A percentile compares a stretch with the other conserved stretches of the same genome.
Evolutionary conservation across 768 basidiomycete species (phyloP).

Genomic region (Rhodosporidiobolus odoratus): DNA sequence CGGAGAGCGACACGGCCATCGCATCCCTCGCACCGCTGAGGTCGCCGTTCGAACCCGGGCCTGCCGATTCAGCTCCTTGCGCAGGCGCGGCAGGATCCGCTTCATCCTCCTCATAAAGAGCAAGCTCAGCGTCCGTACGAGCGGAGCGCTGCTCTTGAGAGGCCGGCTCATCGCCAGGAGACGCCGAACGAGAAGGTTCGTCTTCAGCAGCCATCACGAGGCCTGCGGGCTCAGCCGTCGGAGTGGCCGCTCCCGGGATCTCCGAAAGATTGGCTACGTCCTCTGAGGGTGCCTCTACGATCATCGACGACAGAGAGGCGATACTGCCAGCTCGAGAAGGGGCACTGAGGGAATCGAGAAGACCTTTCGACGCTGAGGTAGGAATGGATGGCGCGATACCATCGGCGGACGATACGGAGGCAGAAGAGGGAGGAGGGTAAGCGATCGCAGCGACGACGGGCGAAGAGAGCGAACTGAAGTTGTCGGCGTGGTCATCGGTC

Average conservation of each 20-base stretch:
- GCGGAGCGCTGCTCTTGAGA: constrained; percentile 6
- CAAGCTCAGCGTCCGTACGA: constrained; percentile 8
- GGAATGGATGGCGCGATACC: not conserved
- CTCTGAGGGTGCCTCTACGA: constrained; percentile 21
- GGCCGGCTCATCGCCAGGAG: not conserved
- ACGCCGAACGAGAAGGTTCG: not conserved
- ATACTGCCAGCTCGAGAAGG: constrained; percentile 12
- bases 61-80: constrained; percentile 4
- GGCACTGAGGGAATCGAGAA: not conserved
- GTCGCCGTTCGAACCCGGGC: not conserved
- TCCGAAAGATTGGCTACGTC: constrained; percentile 19
- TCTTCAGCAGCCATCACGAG: not conserved
- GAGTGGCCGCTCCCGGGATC: not conserved
- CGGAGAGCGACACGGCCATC: too few species aligned
- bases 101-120: constrained; percentile 13
- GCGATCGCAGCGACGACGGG: not conserved
- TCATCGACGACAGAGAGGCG: constrained; percentile 25
- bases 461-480: not conserved
- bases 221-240: not conserved
- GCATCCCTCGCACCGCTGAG: not conserved
- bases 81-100: constrained; percentile 16
- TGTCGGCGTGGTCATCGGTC: too few species aligned
- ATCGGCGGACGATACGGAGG: constrained; percentile 4
- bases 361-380: not conserved
- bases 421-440: not conserved